A percentile compares a stretch with the other conserved stretches of the same genome.
These are phyloP conservation scores for Phytophthora pinifolia DNA, from an alignment of 352 stramenopile genomes.

Conservation along the genomic window DNA sequence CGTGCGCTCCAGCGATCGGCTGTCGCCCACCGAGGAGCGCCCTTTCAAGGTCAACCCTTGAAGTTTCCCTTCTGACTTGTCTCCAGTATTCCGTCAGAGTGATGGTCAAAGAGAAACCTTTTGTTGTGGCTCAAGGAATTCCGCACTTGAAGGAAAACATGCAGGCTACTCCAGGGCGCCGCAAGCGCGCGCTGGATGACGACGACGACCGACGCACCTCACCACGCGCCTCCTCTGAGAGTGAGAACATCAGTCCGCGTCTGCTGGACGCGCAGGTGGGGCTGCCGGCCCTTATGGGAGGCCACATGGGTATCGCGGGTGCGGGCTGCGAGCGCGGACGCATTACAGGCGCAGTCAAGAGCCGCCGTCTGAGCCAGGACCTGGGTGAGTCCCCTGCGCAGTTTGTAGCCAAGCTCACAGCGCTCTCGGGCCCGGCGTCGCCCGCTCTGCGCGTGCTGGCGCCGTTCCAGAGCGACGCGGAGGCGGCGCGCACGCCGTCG, in stretches of 20 bases:
- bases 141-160: constrained; percentile 20
- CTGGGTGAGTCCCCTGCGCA: constrained; percentile 6
- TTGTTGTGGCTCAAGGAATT: not conserved
- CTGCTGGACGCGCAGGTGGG: constrained; percentile 21
- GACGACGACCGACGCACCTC: constrained; percentile 16
- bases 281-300: not conserved
- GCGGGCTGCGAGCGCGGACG: constrained; percentile 7
- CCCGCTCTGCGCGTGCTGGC: constrained; percentile 9
- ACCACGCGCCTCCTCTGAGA: constrained; percentile 9
- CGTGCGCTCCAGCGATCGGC: not conserved
- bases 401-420: constrained; percentile 18
- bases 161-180: constrained; percentile 18
- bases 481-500: constrained; percentile 10
- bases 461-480: constrained; percentile 19
- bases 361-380: constrained; percentile 23
- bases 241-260: constrained; percentile 25
- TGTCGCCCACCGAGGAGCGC: constrained; percentile 2
- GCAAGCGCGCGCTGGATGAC: constrained; percentile 43
- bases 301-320: constrained; percentile 4
- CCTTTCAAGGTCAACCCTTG: constrained; percentile 4
- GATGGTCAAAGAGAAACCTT: constrained; percentile 8
- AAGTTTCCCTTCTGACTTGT: not conserved
- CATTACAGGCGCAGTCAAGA: constrained; percentile 30
- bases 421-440: constrained; percentile 6
- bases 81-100: too few species aligned